These are phyloP conservation scores for Saccharata proteae DNA, from an alignment of 2,329 filamentous ascomycete genomes.

Conservation along the genomic window DNA sequence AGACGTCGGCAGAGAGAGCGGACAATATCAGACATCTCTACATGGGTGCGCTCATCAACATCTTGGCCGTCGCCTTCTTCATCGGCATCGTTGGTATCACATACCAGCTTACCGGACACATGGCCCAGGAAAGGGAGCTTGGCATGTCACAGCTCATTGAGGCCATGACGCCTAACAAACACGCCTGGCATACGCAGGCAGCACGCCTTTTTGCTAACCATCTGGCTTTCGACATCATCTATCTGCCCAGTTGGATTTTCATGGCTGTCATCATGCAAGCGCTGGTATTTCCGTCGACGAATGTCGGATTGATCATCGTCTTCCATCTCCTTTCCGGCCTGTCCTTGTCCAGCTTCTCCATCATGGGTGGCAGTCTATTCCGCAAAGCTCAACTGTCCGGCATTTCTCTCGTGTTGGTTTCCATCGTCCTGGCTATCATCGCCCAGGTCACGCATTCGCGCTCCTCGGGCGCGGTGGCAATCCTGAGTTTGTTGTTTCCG, in stretches of 20 bases:
- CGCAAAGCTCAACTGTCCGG: constrained; percentile 79
- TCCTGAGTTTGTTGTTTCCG: constrained; percentile 67
- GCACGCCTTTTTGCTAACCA: constrained; percentile 71
- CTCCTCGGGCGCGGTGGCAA: constrained; percentile 50
- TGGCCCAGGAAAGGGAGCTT: constrained; percentile 73
- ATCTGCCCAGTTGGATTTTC: constrained; percentile 71
- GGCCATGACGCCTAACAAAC: constrained; percentile 73
- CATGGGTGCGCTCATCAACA: constrained; percentile 61
- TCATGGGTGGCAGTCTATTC: constrained; percentile 75
- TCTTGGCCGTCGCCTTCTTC: constrained; percentile 68
- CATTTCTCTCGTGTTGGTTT: constrained; percentile 61
- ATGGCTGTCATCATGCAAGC: constrained; percentile 57
- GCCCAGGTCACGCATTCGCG: constrained; percentile 61
- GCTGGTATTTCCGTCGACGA: constrained; percentile 38
- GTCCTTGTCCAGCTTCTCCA: constrained; percentile 65
- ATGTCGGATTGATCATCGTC: constrained; percentile 32
- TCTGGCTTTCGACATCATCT: constrained; percentile 66
- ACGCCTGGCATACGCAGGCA: constrained; percentile 63
- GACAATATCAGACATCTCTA: constrained; percentile 56
- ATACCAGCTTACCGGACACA: constrained; percentile 77
- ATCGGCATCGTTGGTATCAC: constrained; percentile 68
- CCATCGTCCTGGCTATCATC: constrained; percentile 66
- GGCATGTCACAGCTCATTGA: constrained; percentile 85
- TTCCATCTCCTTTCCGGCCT: constrained; percentile 69
- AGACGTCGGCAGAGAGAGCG: constrained; percentile 55